Evolutionary conservation across 1,284 basidiomycete genomes (phyloP).

Genomic region (Rhodotorula sp.): DNA sequence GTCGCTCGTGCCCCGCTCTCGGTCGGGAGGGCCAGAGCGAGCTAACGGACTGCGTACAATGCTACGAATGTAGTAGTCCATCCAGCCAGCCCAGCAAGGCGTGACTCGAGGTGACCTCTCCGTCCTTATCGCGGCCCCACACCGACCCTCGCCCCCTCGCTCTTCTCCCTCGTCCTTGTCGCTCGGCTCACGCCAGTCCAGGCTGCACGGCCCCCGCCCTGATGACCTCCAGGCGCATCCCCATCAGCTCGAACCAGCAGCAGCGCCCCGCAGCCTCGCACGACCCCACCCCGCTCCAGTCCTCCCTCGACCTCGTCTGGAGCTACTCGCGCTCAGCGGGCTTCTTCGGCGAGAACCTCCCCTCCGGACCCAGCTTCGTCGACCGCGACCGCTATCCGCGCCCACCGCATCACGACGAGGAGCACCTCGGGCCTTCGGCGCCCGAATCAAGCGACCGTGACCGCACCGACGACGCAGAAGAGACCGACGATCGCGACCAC

Average conservation of each 20-base stretch:
- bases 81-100: too few relatives aligned
- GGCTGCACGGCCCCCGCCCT: not conserved
- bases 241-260: conserved; percentile 4
- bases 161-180: not conserved
- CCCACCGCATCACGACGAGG: conserved; percentile 6
- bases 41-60: too few relatives aligned
- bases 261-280: conserved; percentile 1
- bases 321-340: conserved; percentile 43
- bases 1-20: too few relatives aligned
- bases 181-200: not conserved
- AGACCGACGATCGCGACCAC: not conserved
- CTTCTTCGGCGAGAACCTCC: conserved; percentile 43
- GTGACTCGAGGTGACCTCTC: too few relatives aligned
- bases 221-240: conserved; percentile 1
- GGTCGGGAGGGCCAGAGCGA: too few relatives aligned
- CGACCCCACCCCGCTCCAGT: not conserved
- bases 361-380: conserved; percentile 41
- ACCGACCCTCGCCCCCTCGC: not conserved
- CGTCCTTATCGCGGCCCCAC: too few relatives aligned
- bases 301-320: conserved; percentile 42
- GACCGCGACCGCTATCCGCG: conserved; percentile 32
- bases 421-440: not conserved
- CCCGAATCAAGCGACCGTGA: not conserved
- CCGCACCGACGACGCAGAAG: not conserved
- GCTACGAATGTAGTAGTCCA: too few relatives aligned